These are phyloP conservation scores for Russula compacta DNA, from an alignment of 768 basidiomycete genomes.

Conservation along the genomic window DNA sequence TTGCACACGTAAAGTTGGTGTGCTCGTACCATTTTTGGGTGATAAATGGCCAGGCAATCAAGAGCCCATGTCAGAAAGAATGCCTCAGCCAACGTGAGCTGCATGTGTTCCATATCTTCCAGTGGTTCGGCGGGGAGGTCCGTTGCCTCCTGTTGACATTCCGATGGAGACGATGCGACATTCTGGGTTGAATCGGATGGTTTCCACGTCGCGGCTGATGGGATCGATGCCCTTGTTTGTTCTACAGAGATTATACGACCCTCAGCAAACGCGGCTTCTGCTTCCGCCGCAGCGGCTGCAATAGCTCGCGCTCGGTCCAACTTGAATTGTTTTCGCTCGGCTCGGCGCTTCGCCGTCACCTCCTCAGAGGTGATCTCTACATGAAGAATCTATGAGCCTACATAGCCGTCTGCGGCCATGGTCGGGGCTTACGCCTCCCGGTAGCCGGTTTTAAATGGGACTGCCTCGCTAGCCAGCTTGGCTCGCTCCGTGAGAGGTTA, in stretches of 20 bases:
- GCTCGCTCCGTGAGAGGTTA: conserved; percentile 88
- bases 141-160: conserved; percentile 25
- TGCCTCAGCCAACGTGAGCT: conserved; percentile 81
- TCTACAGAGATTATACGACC: conserved; percentile 52
- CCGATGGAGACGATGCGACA: conserved; percentile 19
- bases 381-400: not conserved
- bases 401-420: not conserved
- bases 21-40: conserved; percentile 53
- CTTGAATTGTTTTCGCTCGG: conserved; percentile 89
- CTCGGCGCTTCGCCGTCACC: conserved; percentile 76
- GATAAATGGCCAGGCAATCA: conserved; percentile 67
- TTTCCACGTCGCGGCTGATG: conserved; percentile 76
- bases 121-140: conserved; percentile 43
- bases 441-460: conserved; percentile 48
- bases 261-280: conserved; percentile 70
- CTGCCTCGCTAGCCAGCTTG: conserved; percentile 81
- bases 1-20: not conserved
- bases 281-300: conserved; percentile 70
- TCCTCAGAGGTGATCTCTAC: conserved; percentile 83
- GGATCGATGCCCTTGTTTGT: conserved; percentile 47
- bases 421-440: conserved; percentile 45
- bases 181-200: conserved; percentile 30
- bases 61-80: conserved; percentile 83
- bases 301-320: conserved; percentile 84
- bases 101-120: conserved; percentile 81